Base-by-base conservation (phyloP, 352 stramenopile species). In the Phytophthora pisi region DNA sequence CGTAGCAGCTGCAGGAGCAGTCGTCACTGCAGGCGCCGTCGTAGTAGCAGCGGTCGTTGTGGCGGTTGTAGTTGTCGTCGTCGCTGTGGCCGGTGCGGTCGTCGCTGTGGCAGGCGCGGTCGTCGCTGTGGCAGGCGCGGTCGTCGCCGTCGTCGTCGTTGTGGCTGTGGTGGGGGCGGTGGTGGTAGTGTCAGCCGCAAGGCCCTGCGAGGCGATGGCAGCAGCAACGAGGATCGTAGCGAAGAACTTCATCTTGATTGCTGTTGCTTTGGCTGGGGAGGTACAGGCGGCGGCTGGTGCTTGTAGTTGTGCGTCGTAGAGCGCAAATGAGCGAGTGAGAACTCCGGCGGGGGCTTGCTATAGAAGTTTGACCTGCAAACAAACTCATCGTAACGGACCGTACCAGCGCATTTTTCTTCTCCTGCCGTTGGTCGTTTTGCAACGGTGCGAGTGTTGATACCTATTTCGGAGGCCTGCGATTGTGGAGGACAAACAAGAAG, bases 161-260 rank as follows among this genome's bases (percentile, higher is more conserved):
- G 51, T 20, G 5, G 31, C 47, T 20, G 36, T 20, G 20, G 20
- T 23, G 5, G 51, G 11, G 5, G 31, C 47, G 0, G 36, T 20
- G 20, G 20, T 23, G 5, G 36, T 50, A 16, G 54, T 45, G 20
- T 66, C 38, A 30, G 51, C 51, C 8, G 51, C 23, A 46, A 63
- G 23, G 38, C 52, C 13, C 31, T 63, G 61, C 4, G n/a, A 52
- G n/a, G 34, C 43, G 13, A 68, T 63, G 36, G 61, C 45, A 40
- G 52, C 61, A 30, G 52, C 52, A 46, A 68, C 26, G 34, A 63
- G 30, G 34, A 68, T 23, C 9, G 61, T 68, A 45, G 51, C 16
- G 52, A 68, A 68, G 52, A 68, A 57, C 61, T 68, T 68, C 61
- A 68, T 68, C 6, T 57, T 56, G 31, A 3, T 26, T 23, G 31